These are phyloP conservation scores for Fagopyrum homotropicum DNA, from an alignment of 148 eudicot genomes.

Conservation along the genomic window DNA sequence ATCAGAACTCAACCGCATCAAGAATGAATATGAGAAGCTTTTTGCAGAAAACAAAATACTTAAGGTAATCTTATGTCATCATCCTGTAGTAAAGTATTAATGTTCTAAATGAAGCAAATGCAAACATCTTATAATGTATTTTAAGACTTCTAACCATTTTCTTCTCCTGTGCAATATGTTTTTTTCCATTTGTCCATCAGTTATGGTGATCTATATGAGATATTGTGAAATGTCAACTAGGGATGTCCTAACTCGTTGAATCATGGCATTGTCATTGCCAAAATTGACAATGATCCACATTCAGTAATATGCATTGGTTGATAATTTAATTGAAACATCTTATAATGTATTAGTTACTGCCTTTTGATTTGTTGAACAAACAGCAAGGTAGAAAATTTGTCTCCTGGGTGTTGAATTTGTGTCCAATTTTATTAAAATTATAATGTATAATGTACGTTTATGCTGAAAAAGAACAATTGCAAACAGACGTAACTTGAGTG, in stretches of 20 bases:
- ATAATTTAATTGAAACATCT: not conserved
- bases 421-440: not conserved
- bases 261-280: not conserved
- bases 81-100: not conserved
- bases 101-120: not conserved
- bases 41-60: slow-evolving; percentile 60
- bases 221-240: not conserved
- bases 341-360: not conserved
- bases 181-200: not conserved
- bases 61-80: slow-evolving; percentile 41
- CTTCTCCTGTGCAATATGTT: not conserved
- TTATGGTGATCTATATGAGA: not conserved
- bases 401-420: not conserved
- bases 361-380: too few relatives aligned
- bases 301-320: not conserved
- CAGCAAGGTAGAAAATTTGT: not conserved
- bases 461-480: not conserved
- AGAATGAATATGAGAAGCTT: slow-evolving; percentile 73
- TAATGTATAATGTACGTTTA: not conserved
- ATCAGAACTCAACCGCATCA: slow-evolving; percentile 60
- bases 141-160: not conserved
- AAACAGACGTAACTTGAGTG: not conserved
- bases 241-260: not conserved
- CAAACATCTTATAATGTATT: not conserved
- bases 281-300: not conserved